Conservation (phyloP, 1,284 basidiomycete genomes). For the Laetiporus sulphureus region DNA sequence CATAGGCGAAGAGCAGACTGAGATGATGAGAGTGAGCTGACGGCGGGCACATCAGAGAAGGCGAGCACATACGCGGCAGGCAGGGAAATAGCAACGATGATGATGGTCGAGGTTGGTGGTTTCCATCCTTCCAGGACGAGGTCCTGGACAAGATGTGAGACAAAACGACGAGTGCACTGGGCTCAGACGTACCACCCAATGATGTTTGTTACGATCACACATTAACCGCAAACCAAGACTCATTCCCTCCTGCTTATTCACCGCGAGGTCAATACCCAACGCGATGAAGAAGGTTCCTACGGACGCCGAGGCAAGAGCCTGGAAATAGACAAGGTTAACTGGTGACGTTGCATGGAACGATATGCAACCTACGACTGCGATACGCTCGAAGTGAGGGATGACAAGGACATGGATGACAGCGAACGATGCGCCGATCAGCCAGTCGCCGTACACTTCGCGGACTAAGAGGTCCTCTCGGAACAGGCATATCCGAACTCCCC, state of each 20-base stretch:
- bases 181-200: constrained; percentile 40
- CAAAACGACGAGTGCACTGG: constrained; percentile 1
- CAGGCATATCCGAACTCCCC: constrained; percentile 49
- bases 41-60: too few species aligned
- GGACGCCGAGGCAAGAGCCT: constrained; percentile 41
- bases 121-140: constrained; percentile 15
- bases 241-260: constrained; percentile 54
- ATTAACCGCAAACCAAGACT: constrained; percentile 56
- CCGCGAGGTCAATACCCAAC: constrained; percentile 48
- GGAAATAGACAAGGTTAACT: constrained; percentile 24
- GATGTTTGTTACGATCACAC: constrained; percentile 53
- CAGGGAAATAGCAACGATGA: constrained; percentile 20
- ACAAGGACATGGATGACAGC: constrained; percentile 35
- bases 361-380: constrained; percentile 42
- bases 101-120: constrained; percentile 13
- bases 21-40: neutral
- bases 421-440: constrained; percentile 41
- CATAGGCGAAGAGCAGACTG: constrained; percentile 23
- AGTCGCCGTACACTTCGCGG: constrained; percentile 37
- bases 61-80: constrained; percentile 20
- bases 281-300: constrained; percentile 51
- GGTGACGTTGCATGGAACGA: constrained; percentile 8
- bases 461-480: constrained; percentile 44
- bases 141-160: constrained; percentile 7
- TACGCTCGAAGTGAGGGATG: constrained; percentile 36